Evolutionary conservation across 2,329 filamentous ascomycete species (phyloP).

Genomic region (Sporothrix luriei): DNA sequence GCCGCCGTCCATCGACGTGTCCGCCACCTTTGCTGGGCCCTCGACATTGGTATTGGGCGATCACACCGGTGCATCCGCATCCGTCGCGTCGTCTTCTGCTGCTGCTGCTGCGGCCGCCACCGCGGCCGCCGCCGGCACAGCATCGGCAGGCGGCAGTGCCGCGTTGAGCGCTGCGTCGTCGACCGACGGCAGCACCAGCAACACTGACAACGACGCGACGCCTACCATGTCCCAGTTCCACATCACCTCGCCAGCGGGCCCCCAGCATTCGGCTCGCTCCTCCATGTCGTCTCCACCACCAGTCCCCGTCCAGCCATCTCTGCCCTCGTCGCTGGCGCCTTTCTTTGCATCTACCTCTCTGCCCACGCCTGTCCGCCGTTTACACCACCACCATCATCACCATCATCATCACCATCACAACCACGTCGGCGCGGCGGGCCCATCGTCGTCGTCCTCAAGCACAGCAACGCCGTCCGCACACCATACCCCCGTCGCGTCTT

Average conservation of each 20-base stretch:
- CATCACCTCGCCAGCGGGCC: constrained; percentile 71
- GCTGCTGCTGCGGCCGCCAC: background rate
- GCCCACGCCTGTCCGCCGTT: constrained; percentile 26
- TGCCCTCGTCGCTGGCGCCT: constrained; percentile 14
- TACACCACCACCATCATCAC: constrained; percentile 36
- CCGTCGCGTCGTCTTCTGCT: background rate
- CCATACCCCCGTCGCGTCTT: background rate
- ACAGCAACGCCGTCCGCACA: constrained; percentile 18
- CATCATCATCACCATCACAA: constrained; percentile 51
- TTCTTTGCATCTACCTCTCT: background rate
- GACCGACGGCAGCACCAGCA: constrained; percentile 24
- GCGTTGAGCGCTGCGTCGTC: background rate
- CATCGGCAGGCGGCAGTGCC: constrained; percentile 1
- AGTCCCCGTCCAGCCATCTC: constrained; percentile 6
- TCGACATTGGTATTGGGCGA: constrained; percentile 41
- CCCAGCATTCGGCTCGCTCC: constrained; percentile 24
- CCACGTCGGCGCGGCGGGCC: constrained; percentile 39
- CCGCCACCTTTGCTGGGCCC: constrained; percentile 54
- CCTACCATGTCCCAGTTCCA: constrained; percentile 62
- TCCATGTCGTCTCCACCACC: constrained; percentile 29
- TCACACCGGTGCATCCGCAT: background rate
- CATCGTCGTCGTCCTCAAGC: constrained; percentile 35
- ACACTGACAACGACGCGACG: constrained; percentile 54
- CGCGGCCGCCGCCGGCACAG: background rate
- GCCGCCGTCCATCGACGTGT: constrained; percentile 81